Conservation (phyloP, 805 yeast genomes). For the Soucietia sequanensis region DNA sequence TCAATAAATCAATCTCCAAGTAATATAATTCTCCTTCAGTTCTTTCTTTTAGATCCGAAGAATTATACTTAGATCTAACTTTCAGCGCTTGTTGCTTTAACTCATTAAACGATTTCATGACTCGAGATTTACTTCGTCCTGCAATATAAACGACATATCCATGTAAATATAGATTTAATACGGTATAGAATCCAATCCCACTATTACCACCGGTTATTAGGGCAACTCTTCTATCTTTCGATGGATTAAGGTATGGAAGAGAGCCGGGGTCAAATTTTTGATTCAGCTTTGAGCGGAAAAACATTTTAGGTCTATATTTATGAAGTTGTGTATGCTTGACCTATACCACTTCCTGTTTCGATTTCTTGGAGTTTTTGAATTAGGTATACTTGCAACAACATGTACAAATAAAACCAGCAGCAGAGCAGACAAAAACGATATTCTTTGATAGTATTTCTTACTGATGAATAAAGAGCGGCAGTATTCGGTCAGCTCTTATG, state of each 20-base stretch:
- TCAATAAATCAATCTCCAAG: slow-evolving; percentile 37
- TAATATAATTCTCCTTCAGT: slow-evolving; percentile 35
- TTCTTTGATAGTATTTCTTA: too few relatives aligned
- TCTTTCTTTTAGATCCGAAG: slow-evolving; percentile 18
- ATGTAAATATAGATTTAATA: slow-evolving; percentile 71
- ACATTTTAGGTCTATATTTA: too few relatives aligned
- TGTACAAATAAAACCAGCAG: too few relatives aligned
- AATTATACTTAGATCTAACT: slow-evolving; percentile 19
- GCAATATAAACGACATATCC: slow-evolving; percentile 76
- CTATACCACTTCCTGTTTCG: too few relatives aligned
- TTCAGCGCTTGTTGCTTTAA: slow-evolving; percentile 52
- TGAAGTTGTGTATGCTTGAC: too few relatives aligned
- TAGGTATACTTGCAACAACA: too few relatives aligned
- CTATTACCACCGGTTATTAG: slow-evolving; percentile 79
- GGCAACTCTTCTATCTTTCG: slow-evolving; percentile 55
- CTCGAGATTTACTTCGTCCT: slow-evolving; percentile 61
- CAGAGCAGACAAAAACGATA: too few relatives aligned
- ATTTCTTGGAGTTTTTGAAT: too few relatives aligned
- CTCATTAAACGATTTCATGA: slow-evolving; percentile 55
- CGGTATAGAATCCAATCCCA: slow-evolving; percentile 79
- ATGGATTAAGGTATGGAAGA: slow-evolving; percentile 64
- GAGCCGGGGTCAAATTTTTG: slow-evolving; percentile 42
- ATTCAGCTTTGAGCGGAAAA: too few relatives aligned
- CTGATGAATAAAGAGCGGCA: too few relatives aligned
- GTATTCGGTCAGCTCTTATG: too few relatives aligned